Base-by-base conservation (phyloP, 2,329 filamentous ascomycete species). In the Orbilia blumenaviensis region DNA sequence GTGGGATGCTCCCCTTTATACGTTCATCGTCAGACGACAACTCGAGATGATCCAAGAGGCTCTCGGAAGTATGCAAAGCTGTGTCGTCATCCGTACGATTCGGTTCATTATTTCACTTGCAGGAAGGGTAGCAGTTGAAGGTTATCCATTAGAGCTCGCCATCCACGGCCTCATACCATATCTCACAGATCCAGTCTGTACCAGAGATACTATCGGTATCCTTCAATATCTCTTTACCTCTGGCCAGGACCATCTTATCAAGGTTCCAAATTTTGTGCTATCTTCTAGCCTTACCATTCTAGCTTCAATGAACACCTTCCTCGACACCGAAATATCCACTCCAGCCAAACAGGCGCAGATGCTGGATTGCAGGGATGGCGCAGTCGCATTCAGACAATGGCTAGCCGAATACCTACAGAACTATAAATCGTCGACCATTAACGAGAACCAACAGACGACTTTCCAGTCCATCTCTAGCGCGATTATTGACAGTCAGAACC, bases 121-220 rank as follows among this genome's bases (percentile, higher is more conserved):
- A 25, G 93, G 93, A 0, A 82, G 88, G 0, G 86, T 89, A 60
- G 92, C 91, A n/a, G 85, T 91, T 23, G 85, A 88, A 42, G 91
- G 91, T 0, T 98, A 98, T 81, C 92, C 93, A 9, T 82, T 97
- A 12, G 92, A 99, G 82, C 95, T 97, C 92, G 86, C 96, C 0
- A 86, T 99, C 1, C 92, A 93, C 80, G 90, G 91, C 0, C 85
- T 97, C 18, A 87, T 91, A 8, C 89, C 89, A 0, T 96, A 93
- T 78, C 85, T 98, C 4, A 90, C 90, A 0, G 91, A 98, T 79
- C 87, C 90, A 0, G 91, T 96, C 81, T 98, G 94, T 82, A 92
- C 94, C 8, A 92, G 97, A 81, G 95, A 99, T 84, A 90, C 92
- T 0, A 86, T 98, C 48, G 94, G 94, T 0, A 88, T 99, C 34